Evolutionary conservation across 2,329 filamentous ascomycete species (phyloP), one percentile per base, ranked within the genome.

Genomic region (Alternaria gansuensis): DNA sequence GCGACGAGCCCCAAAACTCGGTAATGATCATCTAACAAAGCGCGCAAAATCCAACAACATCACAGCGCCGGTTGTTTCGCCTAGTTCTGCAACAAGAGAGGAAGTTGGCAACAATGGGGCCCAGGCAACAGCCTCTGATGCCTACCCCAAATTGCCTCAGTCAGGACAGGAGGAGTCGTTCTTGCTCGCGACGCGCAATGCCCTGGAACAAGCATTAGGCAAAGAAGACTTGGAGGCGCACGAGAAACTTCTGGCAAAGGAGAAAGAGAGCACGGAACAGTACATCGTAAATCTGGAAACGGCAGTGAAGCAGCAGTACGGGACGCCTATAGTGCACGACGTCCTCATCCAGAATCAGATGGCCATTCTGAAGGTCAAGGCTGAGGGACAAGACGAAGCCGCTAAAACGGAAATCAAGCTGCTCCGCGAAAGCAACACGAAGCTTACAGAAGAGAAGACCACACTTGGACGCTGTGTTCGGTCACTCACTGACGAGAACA

Each of bases 211-310:
- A 7, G 54, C 48, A 2, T 29, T 57, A 11, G 54, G 54, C n/a
- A 52, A 57, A 21, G 48, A 44, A 24, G 24, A 26, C 4, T 34
- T 52, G 36, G 39, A 52, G 21, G 33, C 37, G 2, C 54, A 52
- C 14, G 54, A 45, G 26, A 29, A 29, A 21, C 21, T 51, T 9
- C 33, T 57, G 13, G 7, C 33, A 0, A 26, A 52, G 4, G 46
- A 56, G 24, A 51, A 52, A 36, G 17, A 56, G 48, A 21, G 33
- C 31, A 45, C 39, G 14, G 29, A 56, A 36, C 31, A 45, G 31
- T 56, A 56, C 21, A 56, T 56, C 24, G 31, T 39, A 9, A 23
- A 52, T 13, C 31, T 56, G 5, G 46, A 56, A 56, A 48, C 43
- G 41, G 46, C 48, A 23, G 54, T 44, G 7, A 51, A 43, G 10